Base-by-base conservation (phyloP, 176 grass and related monocot species). In the Elymus sibiricus region DNA sequence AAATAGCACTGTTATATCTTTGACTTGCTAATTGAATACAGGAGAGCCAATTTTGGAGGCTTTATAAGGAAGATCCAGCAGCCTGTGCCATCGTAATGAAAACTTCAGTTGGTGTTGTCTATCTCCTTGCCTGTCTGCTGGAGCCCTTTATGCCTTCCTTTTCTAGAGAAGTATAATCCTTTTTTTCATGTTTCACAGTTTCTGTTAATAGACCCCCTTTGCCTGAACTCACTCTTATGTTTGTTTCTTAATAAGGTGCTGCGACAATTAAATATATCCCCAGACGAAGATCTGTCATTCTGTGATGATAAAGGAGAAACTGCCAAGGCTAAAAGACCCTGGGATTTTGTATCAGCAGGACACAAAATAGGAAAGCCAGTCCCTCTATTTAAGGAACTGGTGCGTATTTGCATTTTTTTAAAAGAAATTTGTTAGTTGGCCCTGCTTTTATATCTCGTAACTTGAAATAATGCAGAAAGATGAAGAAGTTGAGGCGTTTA, bases 1-100 rank as follows among this genome's bases (percentile, higher is more conserved):
- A 42, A 76, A 11, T 62, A n/a, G 28, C 13, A 19, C 61, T 46
- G 0, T 51, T 63, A 38, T 82, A 63, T 53, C 77, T 74, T 70
- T 40, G 37, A 9, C 51, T 69, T 87, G 39, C 55, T 83, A 56
- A 83, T 75, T 87, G 58, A 62, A 25, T 90, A 13, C 79, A 95
- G 97, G 94, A 94, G 65, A 90, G 94, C 79, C 97, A 98, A 73
- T 98, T 98, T 91, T 95, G 92, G 97, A 98, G 83, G 85, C 93
- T 95, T 82, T 98, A 88, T 77, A 92, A 95, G 80, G 93, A 95
- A 88, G 93, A 98, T 82, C 84, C 67, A 75, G 73, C 74, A 77
- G 39, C 75, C 74, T 98, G 97, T 86, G 92, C 91, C 29, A 82
- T 96, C 83, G 97, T 98, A 69, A 91, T 98, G 88, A 98, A 94